These are phyloP conservation scores for Cokeromyces recurvatus DNA, from an alignment of 371 early-diverging fungal species.

Conservation along the genomic window DNA sequence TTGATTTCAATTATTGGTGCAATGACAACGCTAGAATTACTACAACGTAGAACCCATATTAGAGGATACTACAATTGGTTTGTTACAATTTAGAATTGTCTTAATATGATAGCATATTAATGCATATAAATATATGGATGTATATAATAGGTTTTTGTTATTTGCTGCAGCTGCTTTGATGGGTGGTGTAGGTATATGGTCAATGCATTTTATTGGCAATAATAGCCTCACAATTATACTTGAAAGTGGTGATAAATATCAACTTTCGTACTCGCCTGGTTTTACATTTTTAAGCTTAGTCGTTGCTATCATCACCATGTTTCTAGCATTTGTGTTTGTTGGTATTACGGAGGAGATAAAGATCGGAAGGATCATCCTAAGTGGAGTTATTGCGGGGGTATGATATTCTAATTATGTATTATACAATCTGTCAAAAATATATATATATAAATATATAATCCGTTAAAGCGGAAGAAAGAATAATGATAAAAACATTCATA, in stretches of 20 bases:
- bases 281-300: slow-evolving; percentile 39
- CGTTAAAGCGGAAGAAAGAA: too few species aligned
- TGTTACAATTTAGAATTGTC: neutral
- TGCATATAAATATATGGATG: neutral
- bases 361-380: slow-evolving; percentile 29
- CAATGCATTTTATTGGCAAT: slow-evolving; percentile 7
- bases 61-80: slow-evolving; percentile 31
- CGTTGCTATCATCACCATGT: slow-evolving; percentile 39
- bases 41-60: slow-evolving; percentile 27
- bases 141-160: slow-evolving; percentile 29
- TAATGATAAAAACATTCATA: too few species aligned
- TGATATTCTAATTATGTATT: too few species aligned
- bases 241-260: slow-evolving; percentile 14
- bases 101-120: neutral
- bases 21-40: slow-evolving; percentile 26
- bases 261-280: slow-evolving; percentile 33
- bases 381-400: slow-evolving; percentile 42
- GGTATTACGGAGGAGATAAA: slow-evolving; percentile 38
- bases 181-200: slow-evolving; percentile 39
- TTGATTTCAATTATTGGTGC: slow-evolving; percentile 24
- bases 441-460: too few species aligned
- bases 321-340: slow-evolving; percentile 38
- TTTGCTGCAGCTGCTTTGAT: slow-evolving; percentile 26
- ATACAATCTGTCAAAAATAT: too few species aligned
- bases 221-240: slow-evolving; percentile 23